Evolutionary conservation across 177 flowering plant genomes (phyloP), one percentile per base, ranked within the genome.

Genomic region (Telopea speciosissima): DNA sequence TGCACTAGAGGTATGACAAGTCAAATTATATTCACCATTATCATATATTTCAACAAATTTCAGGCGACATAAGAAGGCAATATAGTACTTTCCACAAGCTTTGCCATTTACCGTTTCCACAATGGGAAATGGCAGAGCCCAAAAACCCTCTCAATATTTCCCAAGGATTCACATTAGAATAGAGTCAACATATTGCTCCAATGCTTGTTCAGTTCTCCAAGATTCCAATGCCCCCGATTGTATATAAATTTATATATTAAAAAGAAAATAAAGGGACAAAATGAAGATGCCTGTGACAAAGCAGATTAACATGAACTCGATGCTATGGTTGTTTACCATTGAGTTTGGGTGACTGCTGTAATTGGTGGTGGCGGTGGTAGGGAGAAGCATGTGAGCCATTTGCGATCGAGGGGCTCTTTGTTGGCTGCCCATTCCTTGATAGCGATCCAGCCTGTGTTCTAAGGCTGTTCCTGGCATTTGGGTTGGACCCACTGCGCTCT

Each of bases 311-410:
- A 14, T 40, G 14, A 23, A 71, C 61, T 65, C 66, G 73, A 36
- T 60, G 24, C 69, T 80, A 83, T 25, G 81, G 54, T 45, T 62
- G 65, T 81, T 83, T 87, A 58, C 82, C 85, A 68, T 78, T 84
- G 28, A 88, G 88, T 79, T 82, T 86, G 9, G 91, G 90, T 11
- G 93, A 87, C 62, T 62, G 84, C 13, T 70, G 80, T 36, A 81
- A 76, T 17, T 58, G 61, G 28, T 40, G 76, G 36, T 81, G 84
- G 58, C 71, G 75, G 69, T 80, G 88, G 73, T 84, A 85, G 0
- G 96, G 96, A 63, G 96, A 90, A 64, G 85, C 85, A 68, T 82
- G 78, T 9, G 85, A 71, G 24, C 88, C 90, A 68, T 87, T 89
- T 12, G 89, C 77, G 24, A 83, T 83, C 0, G 87, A 89, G 23